A percentile compares a stretch with the other conserved stretches of the same genome.
phyloP scores from a whole-genome alignment of 202 grass and related monocot genomes.

The Saccharum hybrid region DNA sequence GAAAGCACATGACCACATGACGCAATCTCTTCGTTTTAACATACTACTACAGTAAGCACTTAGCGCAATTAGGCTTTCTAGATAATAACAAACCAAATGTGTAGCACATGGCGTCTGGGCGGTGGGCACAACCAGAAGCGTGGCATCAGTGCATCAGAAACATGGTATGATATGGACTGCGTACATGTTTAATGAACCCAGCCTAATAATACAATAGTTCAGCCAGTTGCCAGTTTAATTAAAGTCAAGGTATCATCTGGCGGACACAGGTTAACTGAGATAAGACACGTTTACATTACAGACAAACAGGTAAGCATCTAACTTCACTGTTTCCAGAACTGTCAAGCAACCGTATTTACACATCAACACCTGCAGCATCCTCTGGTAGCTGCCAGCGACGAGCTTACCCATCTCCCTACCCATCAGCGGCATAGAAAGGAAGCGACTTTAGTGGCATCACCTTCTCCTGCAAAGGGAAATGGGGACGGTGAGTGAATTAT shows the following conservation, averaged over 20 bases:
- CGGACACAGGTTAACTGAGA: background rate
- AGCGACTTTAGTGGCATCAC: conserved; percentile 68
- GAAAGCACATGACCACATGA: background rate
- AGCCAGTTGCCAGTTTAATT: conserved; percentile 19
- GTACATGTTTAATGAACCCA: background rate
- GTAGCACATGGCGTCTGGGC: too few species aligned
- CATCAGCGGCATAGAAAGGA: conserved; percentile 73
- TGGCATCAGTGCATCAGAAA: background rate
- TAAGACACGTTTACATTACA: background rate
- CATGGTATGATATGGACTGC: background rate
- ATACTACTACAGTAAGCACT: background rate
- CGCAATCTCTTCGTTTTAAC: background rate
- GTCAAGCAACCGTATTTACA: conserved; percentile 68
- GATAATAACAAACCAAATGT: background rate
- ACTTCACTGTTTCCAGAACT: conserved; percentile 28
- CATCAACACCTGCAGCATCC: conserved; percentile 33
- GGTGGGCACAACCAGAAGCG: background rate
- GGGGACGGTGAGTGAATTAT: background rate
- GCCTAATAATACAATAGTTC: background rate
- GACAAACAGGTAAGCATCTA: conserved; percentile 37
- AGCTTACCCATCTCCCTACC: conserved; percentile 20
- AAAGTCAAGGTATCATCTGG: background rate
- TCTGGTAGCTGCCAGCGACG: background rate
- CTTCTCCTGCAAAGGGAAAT: conserved; percentile 57
- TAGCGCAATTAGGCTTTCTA: background rate